These are phyloP conservation scores for Saturnispora besseyi DNA, from an alignment of 805 yeast species.

Conservation along the genomic window DNA sequence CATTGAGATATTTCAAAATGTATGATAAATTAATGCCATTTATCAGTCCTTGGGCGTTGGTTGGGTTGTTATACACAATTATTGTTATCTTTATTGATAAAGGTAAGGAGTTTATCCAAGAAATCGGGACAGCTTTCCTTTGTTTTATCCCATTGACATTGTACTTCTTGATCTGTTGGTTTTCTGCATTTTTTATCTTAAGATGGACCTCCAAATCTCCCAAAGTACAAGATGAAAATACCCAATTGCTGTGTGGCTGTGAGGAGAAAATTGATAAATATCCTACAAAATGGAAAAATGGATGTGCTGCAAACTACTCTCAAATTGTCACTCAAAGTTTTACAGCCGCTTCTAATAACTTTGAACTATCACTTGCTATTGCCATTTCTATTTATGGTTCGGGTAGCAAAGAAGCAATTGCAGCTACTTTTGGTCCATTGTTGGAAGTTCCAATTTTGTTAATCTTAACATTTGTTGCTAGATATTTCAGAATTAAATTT, in stretches of 20 bases:
- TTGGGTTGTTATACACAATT: conserved; percentile 45
- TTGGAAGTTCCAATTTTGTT: conserved; percentile 49
- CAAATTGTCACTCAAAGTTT: conserved; percentile 42
- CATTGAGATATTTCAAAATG: conserved; percentile 11
- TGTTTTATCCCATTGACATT: conserved; percentile 41
- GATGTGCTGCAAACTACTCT: conserved; percentile 34
- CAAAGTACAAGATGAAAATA: conserved; percentile 8
- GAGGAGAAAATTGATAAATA: conserved; percentile 22
- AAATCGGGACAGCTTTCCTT: conserved; percentile 41
- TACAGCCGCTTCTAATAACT: conserved; percentile 51
- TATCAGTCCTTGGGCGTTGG: conserved; percentile 41
- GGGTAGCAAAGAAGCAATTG: conserved; percentile 44
- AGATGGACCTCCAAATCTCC: conserved; percentile 19
- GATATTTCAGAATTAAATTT: conserved; percentile 24
- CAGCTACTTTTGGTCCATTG: conserved; percentile 53
- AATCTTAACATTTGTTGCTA: conserved; percentile 30
- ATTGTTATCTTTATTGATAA: conserved; percentile 42
- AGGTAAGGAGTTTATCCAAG: conserved; percentile 38
- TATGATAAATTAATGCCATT: conserved; percentile 33
- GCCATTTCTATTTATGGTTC: conserved; percentile 45
- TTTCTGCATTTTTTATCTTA: conserved; percentile 32
- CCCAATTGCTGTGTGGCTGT: conserved; percentile 31
- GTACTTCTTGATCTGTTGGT: conserved; percentile 42
- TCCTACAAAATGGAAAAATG: conserved; percentile 17
- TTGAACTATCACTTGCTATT: conserved; percentile 47